phyloP scores from a whole-genome alignment of 2,329 filamentous ascomycete species.

The Talaromyces verruculosus region DNA sequence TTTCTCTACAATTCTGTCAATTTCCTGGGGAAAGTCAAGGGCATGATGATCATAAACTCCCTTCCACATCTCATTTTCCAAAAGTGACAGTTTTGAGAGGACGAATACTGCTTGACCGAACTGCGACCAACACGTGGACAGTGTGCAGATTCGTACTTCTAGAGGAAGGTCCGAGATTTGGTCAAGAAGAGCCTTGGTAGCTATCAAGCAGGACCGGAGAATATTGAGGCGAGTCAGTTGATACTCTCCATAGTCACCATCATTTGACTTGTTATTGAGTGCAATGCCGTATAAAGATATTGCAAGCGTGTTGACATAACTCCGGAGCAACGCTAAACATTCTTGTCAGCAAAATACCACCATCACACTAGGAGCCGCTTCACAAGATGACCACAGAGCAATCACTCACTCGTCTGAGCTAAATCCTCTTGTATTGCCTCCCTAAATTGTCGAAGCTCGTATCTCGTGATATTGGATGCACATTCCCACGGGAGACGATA shows the following conservation, averaged over 20 bases:
- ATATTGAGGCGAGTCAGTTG: not conserved
- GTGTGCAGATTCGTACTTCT: not conserved
- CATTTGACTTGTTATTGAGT: not conserved
- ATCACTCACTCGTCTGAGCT: not conserved
- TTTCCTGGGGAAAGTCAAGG: not conserved
- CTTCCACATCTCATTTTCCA: not conserved
- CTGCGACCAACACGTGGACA: not conserved
- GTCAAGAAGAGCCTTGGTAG: not conserved
- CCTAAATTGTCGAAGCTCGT: not conserved
- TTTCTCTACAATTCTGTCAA: not conserved
- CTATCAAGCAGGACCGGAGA: not conserved
- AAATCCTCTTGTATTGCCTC: not conserved
- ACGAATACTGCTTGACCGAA: not conserved
- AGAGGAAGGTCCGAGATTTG: not conserved
- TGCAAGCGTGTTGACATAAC: not conserved
- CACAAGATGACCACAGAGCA: not conserved
- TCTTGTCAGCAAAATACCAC: not conserved
- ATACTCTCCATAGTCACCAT: not conserved
- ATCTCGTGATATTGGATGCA: not conserved
- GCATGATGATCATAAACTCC: not conserved
- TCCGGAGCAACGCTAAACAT: not conserved
- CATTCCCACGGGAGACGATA: not conserved
- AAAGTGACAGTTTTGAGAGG: not conserved
- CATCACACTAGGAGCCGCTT: not conserved
- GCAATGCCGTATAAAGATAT: not conserved